Conservation (phyloP, 192 early-diverging fungal species). For the Gamsiella multidivaricata region DNA sequence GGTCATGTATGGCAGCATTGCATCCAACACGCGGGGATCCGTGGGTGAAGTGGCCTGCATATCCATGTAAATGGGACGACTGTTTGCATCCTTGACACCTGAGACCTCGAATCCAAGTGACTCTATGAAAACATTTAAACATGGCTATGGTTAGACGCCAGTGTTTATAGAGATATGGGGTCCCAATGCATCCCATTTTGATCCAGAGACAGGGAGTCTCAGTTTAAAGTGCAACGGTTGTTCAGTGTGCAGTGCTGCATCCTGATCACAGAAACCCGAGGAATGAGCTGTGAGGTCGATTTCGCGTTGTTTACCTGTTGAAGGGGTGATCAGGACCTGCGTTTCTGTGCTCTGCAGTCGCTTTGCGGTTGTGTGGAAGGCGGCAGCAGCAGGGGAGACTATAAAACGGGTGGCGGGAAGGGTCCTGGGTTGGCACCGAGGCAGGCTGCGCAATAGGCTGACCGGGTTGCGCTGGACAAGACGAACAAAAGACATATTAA, state of each 20-base stretch:
- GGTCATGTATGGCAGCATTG: conserved; percentile 95
- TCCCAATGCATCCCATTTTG: too few relatives aligned
- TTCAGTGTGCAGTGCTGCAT: too few relatives aligned
- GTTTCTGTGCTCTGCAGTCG: conserved; percentile 20
- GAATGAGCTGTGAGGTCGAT: too few relatives aligned
- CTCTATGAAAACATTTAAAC: conserved; percentile 28
- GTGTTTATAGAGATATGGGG: not conserved
- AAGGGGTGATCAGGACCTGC: conserved; percentile 33
- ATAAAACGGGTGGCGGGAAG: conserved; percentile 8
- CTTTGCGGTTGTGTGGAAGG: conserved; percentile 36
- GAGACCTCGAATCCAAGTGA: conserved; percentile 64
- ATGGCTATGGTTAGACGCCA: not conserved
- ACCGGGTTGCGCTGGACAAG: conserved; percentile 24
- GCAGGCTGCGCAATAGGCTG: conserved; percentile 30
- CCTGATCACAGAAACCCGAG: too few relatives aligned
- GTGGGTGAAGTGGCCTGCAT: conserved; percentile 94
- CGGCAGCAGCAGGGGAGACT: conserved; percentile 29
- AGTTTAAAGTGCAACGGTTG: too few relatives aligned
- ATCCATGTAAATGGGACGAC: conserved; percentile 92
- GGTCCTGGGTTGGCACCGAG: too few relatives aligned
- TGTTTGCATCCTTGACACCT: conserved; percentile 44
- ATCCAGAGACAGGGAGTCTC: too few relatives aligned
- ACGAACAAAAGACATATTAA: conserved; percentile 35
- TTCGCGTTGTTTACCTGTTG: conserved; percentile 13
- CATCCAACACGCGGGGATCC: conserved; percentile 92